These are phyloP conservation scores for Jimgerdemannia lactiflua DNA, from an alignment of 192 early-diverging fungal genomes.

Conservation along the genomic window DNA sequence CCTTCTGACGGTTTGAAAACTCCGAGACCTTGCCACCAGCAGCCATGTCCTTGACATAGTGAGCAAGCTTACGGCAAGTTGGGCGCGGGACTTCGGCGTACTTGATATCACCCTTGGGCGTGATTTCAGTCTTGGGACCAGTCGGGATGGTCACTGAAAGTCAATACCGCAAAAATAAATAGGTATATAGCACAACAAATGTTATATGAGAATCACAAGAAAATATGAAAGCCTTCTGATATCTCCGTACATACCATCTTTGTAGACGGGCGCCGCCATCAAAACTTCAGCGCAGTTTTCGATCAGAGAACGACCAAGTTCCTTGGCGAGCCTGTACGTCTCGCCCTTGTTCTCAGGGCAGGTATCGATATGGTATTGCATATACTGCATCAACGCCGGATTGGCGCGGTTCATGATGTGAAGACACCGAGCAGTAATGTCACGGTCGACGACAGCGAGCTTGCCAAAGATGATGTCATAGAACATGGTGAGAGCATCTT, in stretches of 20 bases:
- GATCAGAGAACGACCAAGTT: constrained; percentile 76
- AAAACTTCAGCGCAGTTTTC: constrained; percentile 91
- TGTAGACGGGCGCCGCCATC: constrained; percentile 76
- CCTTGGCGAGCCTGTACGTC: constrained; percentile 80
- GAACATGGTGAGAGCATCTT: constrained; percentile 83
- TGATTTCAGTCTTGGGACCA: constrained; percentile 74
- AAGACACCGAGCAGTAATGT: constrained; percentile 87
- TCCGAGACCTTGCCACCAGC: constrained; percentile 66
- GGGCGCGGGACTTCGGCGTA: constrained; percentile 84
- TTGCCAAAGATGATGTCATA: constrained; percentile 93
- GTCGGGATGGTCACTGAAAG: constrained; percentile 78
- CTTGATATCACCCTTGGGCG: constrained; percentile 77
- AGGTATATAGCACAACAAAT: not conserved
- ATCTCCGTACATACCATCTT: constrained; percentile 63
- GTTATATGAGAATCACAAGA: not conserved
- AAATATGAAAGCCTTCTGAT: not conserved
- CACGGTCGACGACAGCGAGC: constrained; percentile 84
- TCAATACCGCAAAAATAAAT: constrained; percentile 1
- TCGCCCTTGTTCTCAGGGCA: constrained; percentile 74
- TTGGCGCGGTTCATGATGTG: constrained; percentile 92
- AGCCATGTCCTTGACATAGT: constrained; percentile 90
- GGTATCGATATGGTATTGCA: constrained; percentile 84
- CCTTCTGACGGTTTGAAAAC: constrained; percentile 73
- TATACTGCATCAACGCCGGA: constrained; percentile 75
- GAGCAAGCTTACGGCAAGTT: constrained; percentile 85